Percentiles rank a stretch among this genome's conserved stretches.
These are phyloP conservation scores for Leishmania arabica DNA, from an alignment of 208 protist species.

Conservation along the genomic window DNA sequence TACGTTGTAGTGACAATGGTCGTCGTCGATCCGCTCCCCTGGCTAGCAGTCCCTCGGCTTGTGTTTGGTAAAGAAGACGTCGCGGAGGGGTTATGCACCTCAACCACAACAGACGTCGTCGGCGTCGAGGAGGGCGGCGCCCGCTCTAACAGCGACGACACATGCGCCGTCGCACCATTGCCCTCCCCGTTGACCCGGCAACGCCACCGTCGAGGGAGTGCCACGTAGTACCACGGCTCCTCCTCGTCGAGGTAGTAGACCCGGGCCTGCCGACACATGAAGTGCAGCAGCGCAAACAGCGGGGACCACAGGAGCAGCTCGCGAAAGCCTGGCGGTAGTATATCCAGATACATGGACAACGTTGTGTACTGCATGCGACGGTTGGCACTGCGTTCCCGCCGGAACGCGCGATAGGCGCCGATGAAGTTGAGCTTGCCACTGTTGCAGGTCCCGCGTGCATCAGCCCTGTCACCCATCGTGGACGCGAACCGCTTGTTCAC, in stretches of 20 bases:
- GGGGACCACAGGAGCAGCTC: conserved; percentile 63
- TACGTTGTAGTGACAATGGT: background rate
- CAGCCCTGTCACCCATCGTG: background rate
- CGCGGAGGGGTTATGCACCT: background rate
- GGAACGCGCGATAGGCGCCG: conserved; percentile 18
- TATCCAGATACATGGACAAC: conserved; percentile 52
- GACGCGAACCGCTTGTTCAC: background rate
- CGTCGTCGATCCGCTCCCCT: background rate
- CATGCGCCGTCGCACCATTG: background rate
- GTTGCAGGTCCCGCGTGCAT: background rate
- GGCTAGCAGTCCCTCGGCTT: background rate
- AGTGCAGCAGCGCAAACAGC: conserved; percentile 43
- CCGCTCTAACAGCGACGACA: conserved; percentile 22
- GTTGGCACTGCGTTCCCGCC: background rate
- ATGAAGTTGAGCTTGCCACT: background rate
- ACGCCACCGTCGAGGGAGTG: conserved; percentile 18
- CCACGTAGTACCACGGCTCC: conserved; percentile 32
- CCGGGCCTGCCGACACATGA: conserved; percentile 48
- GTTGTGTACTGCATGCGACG: conserved; percentile 24
- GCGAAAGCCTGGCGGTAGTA: conserved; percentile 45
- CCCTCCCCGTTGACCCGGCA: background rate
- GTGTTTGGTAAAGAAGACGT: background rate
- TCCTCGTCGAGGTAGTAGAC: conserved; percentile 53
- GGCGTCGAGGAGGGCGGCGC: conserved; percentile 3
- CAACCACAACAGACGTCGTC: background rate